Base-by-base conservation (phyloP, 176 grass and related monocot genomes). In the Carex parvula region DNA sequence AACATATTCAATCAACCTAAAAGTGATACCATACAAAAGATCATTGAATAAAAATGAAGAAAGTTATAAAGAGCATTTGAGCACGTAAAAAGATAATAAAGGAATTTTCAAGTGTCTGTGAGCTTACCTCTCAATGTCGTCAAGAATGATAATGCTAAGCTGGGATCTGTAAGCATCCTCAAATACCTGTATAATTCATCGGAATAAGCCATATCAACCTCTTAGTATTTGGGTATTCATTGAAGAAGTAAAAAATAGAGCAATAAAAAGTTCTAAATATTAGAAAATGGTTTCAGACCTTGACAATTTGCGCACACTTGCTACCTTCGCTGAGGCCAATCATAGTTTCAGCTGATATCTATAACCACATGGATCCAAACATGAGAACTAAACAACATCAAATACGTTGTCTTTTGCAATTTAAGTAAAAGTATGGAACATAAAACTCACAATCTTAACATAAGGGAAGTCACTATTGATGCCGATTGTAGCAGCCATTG, bases 131-230 rank as follows among this genome's bases (percentile, higher is more conserved):
- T 94, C 92, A 20, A 99, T 93, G 73, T 93, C 96, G 70, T 95
- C 96, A 84, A 99, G 96, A 91, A 99, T 89, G 89, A 99, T 95
- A 82, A 99, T 92, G 81, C 96, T 95, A 56, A 95, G 87, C 79
- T 94, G 91, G 83, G 96, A 99, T 92, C 90, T 99, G 59, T 99
- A 99, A 79, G 96, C 96, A 89, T 99, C 96, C 88, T 99, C 96
- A 79, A 99, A 99, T 77, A 99, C 96, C 96, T 99, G 85, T 61
- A 82, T 33, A 17, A 8, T 50, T 70, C 46, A 32, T 22, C n/a
- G 20, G 57, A 71, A 80, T 8, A 84, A 87, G 18, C 2, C n/a
- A 60, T 32, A 73, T 37, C 3, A 30, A 16, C 2, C 56, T 72
- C 37, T 76, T 76, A 62, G 46, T 64, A 63, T 26, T 8, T 77